Evolutionary conservation across 2,329 filamentous ascomycete genomes (phyloP).

Genomic region (Clonostachys byssicola): DNA sequence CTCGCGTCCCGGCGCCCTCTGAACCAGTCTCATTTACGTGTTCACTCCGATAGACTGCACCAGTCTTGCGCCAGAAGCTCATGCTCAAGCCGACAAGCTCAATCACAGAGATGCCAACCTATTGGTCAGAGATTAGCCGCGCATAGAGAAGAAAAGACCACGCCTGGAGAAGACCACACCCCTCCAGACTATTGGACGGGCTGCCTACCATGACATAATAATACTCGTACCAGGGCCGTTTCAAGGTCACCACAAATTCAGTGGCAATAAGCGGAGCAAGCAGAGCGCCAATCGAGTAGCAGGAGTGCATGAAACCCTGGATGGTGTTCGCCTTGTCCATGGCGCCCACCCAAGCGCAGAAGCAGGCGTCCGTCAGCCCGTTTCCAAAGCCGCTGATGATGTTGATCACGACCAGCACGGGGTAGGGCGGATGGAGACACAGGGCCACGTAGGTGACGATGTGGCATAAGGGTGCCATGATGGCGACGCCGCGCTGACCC

Average conservation of each 20-base stretch:
- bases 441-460: constrained; percentile 57
- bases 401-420: constrained; percentile 58
- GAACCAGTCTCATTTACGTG: constrained; percentile 15
- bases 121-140: background rate
- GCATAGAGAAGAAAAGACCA: background rate
- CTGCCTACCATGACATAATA: constrained; percentile 66
- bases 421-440: constrained; percentile 59
- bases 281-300: constrained; percentile 62
- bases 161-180: background rate
- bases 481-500: constrained; percentile 63
- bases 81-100: constrained; percentile 46
- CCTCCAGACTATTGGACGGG: background rate
- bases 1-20: constrained; percentile 22
- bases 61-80: constrained; percentile 58
- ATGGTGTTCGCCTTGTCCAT: constrained; percentile 67
- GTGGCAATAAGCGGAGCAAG: constrained; percentile 63
- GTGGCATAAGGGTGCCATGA: constrained; percentile 58
- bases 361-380: constrained; percentile 52
- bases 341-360: constrained; percentile 50
- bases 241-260: constrained; percentile 56
- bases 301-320: constrained; percentile 61
- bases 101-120: constrained; percentile 43
- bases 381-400: constrained; percentile 64
- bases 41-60: constrained; percentile 42
- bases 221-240: constrained; percentile 61